A percentile compares a stretch with the other conserved stretches of the same genome.
Conservation (phyloP, 2,329 filamentous ascomycete genomes). For the Penicillium janthinellum region DNA sequence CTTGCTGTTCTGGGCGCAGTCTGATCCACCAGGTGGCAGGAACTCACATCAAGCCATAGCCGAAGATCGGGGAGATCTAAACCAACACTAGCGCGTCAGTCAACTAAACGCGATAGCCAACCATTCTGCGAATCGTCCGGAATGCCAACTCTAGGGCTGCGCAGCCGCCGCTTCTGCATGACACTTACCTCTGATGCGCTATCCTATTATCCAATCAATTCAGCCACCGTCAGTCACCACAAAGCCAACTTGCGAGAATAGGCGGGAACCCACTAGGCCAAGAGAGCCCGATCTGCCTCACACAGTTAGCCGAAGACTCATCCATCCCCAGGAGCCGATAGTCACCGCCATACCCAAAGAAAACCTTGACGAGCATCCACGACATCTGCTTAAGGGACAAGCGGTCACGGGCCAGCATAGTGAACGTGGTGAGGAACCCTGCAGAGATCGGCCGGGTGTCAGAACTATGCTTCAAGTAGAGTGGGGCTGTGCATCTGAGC, state of each 20-base stretch:
- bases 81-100: conserved; percentile 37
- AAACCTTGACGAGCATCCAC: conserved; percentile 63
- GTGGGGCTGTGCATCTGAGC: conserved; percentile 17
- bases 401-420: conserved; percentile 60
- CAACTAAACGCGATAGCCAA: conserved; percentile 43
- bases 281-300: conserved; percentile 54
- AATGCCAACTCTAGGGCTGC: conserved; percentile 24
- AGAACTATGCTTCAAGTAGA: conserved; percentile 1
- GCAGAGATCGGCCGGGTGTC: conserved; percentile 7
- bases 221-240: conserved; percentile 39
- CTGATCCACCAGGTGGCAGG: conserved; percentile 4
- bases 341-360: conserved; percentile 56
- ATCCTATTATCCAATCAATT: conserved; percentile 45
- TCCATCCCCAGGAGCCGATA: conserved; percentile 18
- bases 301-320: conserved; percentile 29
- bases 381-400: conserved; percentile 60
- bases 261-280: conserved; percentile 56
- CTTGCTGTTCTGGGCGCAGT: conserved; percentile 28
- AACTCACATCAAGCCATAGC: conserved; percentile 44
- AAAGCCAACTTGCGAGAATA: conserved; percentile 1
- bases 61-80: conserved; percentile 45
- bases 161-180: conserved; percentile 33
- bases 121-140: conserved; percentile 34
- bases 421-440: conserved; percentile 82
- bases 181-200: conserved; percentile 42